Conservation (phyloP, 345 rosid genomes). For the Bretschneidera sinensis region DNA sequence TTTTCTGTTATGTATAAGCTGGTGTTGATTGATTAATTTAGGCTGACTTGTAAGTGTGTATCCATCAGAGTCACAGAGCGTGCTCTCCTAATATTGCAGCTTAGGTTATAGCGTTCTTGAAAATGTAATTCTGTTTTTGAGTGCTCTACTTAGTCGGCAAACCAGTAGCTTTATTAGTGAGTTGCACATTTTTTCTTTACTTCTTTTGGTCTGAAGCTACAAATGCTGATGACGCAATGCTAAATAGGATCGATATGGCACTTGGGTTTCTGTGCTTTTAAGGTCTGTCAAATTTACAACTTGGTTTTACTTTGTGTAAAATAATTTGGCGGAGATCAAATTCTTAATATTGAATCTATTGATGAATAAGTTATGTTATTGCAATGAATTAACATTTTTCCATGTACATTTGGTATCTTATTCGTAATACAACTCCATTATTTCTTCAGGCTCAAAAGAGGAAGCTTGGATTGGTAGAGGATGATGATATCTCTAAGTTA, state of each 20-base stretch:
- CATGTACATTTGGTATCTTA: neutral
- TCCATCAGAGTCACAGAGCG: neutral
- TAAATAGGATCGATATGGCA: too few relatives aligned
- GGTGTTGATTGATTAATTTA: neutral
- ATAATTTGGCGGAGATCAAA: neutral
- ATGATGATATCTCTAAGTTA: conserved; percentile 31
- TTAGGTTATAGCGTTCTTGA: neutral
- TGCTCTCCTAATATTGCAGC: neutral
- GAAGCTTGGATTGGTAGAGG: conserved; percentile 62
- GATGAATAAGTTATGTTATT: neutral
- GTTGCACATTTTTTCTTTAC: too few relatives aligned
- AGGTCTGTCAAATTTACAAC: neutral
- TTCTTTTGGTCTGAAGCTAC: too few relatives aligned
- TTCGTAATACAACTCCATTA: neutral
- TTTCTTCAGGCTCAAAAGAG: conserved; percentile 59
- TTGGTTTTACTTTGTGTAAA: neutral
- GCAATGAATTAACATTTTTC: neutral
- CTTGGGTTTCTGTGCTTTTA: neutral
- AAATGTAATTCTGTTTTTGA: too few relatives aligned
- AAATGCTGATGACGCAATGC: too few relatives aligned
- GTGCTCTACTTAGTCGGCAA: too few relatives aligned
- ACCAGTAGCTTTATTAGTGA: too few relatives aligned
- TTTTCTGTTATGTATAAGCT: too few relatives aligned
- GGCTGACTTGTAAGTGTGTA: neutral
- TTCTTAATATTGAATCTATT: too few relatives aligned